Evolutionary conservation across 139 green algal genomes (phyloP).

Genomic region (Gonium pectorale): DNA sequence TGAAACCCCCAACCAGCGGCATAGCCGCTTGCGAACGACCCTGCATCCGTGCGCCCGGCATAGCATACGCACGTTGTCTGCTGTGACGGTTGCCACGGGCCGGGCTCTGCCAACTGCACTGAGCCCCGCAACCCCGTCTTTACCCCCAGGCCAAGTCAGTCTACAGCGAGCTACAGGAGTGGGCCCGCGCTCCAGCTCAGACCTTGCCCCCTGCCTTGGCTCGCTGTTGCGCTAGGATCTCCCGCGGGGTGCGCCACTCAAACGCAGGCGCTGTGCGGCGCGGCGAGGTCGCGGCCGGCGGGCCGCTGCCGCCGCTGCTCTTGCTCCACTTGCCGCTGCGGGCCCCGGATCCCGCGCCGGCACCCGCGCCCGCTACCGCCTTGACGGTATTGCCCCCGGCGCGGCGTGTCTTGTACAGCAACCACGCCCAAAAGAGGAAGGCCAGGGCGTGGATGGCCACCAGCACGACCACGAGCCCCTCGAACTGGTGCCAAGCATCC

Average conservation of each 20-base stretch:
- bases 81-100: too few relatives aligned
- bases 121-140: too few relatives aligned
- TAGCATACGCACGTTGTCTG: too few relatives aligned
- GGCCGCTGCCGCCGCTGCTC: neutral
- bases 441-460: slow-evolving; percentile 31
- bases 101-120: too few relatives aligned
- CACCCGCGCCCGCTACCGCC: too few relatives aligned
- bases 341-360: too few relatives aligned
- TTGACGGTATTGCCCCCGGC: neutral
- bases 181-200: neutral
- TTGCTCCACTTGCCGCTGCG: neutral
- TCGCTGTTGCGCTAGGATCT: slow-evolving; percentile 43
- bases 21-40: too few relatives aligned
- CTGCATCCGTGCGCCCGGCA: too few relatives aligned
- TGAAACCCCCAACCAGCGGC: too few relatives aligned
- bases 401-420: slow-evolving; percentile 31
- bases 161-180: too few relatives aligned
- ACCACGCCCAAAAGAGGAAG: slow-evolving; percentile 43
- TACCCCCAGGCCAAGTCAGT: too few relatives aligned
- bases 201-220: slow-evolving; percentile 44
- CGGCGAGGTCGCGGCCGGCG: too few relatives aligned
- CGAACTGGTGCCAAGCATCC: slow-evolving; percentile 13
- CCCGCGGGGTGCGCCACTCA: slow-evolving; percentile 40
- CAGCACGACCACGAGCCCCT: slow-evolving; percentile 37
- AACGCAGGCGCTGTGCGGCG: neutral